Conservation (phyloP, 495 filamentous ascomycete species). For the Aspergillus ellipticus region DNA sequence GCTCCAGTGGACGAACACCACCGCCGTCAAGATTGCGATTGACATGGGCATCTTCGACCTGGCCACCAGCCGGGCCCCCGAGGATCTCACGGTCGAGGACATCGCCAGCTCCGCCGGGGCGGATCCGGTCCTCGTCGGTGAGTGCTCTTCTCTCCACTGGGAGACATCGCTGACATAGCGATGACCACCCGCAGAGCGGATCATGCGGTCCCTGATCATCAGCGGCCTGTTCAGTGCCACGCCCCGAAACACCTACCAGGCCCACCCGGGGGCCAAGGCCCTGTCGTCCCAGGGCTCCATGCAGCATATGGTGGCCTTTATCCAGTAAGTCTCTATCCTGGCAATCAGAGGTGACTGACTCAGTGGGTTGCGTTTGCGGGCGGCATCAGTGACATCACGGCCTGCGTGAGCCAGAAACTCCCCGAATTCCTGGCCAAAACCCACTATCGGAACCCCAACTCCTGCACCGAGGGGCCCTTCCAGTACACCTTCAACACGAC, state of each 20-base stretch:
- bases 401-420: slow-evolving; percentile 1
- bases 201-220: not conserved
- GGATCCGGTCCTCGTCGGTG: not conserved
- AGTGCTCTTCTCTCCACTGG: not conserved
- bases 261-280: not conserved
- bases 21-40: not conserved
- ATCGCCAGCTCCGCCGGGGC: not conserved
- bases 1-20: not conserved
- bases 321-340: not conserved
- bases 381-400: not conserved
- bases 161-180: not conserved
- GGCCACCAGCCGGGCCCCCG: not conserved
- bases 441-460: slow-evolving; percentile 11
- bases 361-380: not conserved
- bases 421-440: slow-evolving; percentile 13
- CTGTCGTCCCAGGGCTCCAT: not conserved
- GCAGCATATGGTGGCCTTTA: not conserved
- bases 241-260: not conserved
- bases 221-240: not conserved
- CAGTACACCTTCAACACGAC: slow-evolving; percentile 5
- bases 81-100: not conserved
- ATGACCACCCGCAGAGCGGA: not conserved
- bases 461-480: slow-evolving; percentile 12
- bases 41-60: slow-evolving; percentile 1
- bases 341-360: not conserved